Evolutionary conservation across 139 green algal species (phyloP), one percentile per base, ranked within the genome.

Genomic region (Chlorella sp.): DNA sequence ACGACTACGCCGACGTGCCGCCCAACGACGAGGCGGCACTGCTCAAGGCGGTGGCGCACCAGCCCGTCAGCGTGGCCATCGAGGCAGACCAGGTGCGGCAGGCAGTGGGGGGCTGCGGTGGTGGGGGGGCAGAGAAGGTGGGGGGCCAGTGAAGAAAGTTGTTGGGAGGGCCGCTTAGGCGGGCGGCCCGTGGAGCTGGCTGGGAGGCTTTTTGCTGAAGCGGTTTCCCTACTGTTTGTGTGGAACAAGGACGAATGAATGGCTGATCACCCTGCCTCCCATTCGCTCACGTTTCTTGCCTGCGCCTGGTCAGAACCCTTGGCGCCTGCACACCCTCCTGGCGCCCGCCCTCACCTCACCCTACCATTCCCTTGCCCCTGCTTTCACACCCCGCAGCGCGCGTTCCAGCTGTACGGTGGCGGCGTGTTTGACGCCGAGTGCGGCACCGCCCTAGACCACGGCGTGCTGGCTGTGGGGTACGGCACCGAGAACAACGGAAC

Each of bases 391-490:
- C 34, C 37, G 84, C 84, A 88, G 92, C 85, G 92, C 64, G 85
- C 93, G 48, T 98, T 99, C 92, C 96, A 99, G 95, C 96, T 99
- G 78, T 99, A 99, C 91, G 83, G 66, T 4, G 95, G 95, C n/a
- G 96, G 96, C 78, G 94, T 99, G 79, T 96, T 98, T 90, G 94
- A 97, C 80, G 91, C 89, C 18, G 92, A 94, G 76, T 98, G 97
- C 94, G 97, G 96, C 91, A 96, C 95, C 3, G 86, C 95, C 0
- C 94, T 99, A 1, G 97, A 99, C 94, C 98, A 99, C 91, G 98
- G 97, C 61, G 97, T 99, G 48, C 94, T 99, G 88, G 95, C 96
- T 22, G 97, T 99, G 18, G 98, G 98, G 36, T 99, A 99, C 89
- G 97, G 95, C 88, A 92, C 85, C 26, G 80, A 83, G 15, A 60